Evolutionary conservation across 2,329 filamentous ascomycete genomes (phyloP), one percentile per base, ranked within the genome.

Genomic region (Nigrograna mackinnonii): DNA sequence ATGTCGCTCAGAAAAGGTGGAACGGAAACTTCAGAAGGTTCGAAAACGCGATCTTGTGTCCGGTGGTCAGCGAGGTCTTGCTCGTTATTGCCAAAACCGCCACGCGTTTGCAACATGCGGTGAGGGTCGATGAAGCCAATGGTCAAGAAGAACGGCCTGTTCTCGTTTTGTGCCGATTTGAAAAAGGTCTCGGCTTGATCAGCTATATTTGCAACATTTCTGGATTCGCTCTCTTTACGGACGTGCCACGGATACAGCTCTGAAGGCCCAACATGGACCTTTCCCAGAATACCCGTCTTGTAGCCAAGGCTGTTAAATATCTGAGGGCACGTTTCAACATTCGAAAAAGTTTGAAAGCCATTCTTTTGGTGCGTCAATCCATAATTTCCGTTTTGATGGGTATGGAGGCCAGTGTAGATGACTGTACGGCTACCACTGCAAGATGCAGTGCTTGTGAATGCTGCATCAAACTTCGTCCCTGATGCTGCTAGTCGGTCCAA

Each of bases 91-190:
- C 74, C 72, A 44, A 77, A 77, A 0, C 69, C 71, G 14, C 60
- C 69, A 2, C 75, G 47, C 1, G 55, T 55, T 14, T 37, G 19
- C 14, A 56, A 44, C 38, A 75, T 72, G 6, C 75, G 66, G 52
- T 78, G 76, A 3, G 75, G 74, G 42, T 79, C 75, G 13, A 67
- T 62, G 43, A 61, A 77, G 3, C 70, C 75, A 22, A 78, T 66
- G 0, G 75, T 78, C 24, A 78, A 57, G 44, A 67, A 69, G 47
- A 78, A 78, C 0, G 73, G 63, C 22, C 58, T 58, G 1, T 60
- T 45, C 4, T 58, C 49, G 2, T 49, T 46, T 18, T 60, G 60
- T 1, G 69, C 60, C 12, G 57, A 34, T 5, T 66, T 49, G 31
- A 78, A 70, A 46, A 78, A 74, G 0, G 44, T 50, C 6, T 49